These are phyloP conservation scores for Pochonia chlamydosporia DNA, from an alignment of 2,329 filamentous ascomycete genomes.

Conservation along the genomic window DNA sequence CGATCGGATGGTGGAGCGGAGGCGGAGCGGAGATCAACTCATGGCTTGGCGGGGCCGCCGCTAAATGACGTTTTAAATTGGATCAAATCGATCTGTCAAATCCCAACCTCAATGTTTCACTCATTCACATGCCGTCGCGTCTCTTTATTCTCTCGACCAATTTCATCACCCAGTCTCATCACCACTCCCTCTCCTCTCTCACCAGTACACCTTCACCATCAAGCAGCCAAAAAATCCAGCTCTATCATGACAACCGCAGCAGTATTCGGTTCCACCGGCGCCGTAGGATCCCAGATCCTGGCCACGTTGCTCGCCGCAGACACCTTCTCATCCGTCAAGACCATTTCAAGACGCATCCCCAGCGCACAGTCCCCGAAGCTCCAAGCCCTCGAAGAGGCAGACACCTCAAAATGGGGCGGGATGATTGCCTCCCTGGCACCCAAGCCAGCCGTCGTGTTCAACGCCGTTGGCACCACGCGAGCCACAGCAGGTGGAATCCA, in stretches of 20 bases:
- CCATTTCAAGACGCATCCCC: constrained; percentile 62
- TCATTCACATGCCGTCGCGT: no score
- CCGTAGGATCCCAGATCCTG: constrained; percentile 71
- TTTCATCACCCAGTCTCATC: no score
- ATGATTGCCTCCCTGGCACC: constrained; percentile 51
- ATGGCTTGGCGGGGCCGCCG: neutral
- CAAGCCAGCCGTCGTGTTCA: constrained; percentile 62
- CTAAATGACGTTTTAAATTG: neutral
- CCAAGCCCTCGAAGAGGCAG: constrained; percentile 53
- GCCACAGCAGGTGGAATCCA: constrained; percentile 68
- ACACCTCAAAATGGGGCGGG: constrained; percentile 63
- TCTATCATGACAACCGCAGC: constrained; percentile 30
- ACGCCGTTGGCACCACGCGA: constrained; percentile 74
- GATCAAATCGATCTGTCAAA: neutral
- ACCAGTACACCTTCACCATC: neutral
- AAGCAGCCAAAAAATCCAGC: neutral
- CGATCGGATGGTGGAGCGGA: neutral
- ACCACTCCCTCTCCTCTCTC: no score
- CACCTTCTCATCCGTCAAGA: constrained; percentile 49
- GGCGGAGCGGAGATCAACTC: neutral
- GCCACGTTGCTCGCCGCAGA: constrained; percentile 49
- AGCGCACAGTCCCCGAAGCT: constrained; percentile 53
- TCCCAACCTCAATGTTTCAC: no score
- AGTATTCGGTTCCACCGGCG: constrained; percentile 61
- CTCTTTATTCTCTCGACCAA: no score